Conservation (phyloP, 768 basidiomycete species). For the Boletus patriciae region DNA sequence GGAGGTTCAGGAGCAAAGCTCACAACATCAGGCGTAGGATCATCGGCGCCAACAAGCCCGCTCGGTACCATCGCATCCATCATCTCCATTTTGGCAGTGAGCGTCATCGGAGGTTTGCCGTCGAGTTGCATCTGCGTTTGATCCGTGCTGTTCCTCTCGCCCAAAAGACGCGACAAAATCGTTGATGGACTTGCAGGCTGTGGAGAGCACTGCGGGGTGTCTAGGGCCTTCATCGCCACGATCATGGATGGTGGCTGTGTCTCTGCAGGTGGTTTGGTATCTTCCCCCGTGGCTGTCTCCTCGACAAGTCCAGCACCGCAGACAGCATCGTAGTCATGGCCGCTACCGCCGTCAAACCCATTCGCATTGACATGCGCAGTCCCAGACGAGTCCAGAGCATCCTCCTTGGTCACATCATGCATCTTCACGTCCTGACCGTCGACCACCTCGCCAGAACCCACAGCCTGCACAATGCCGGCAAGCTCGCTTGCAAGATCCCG, state of each 20-base stretch:
- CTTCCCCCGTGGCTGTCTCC: not conserved
- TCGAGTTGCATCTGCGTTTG: conserved; percentile 10
- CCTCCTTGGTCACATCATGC: conserved; percentile 5
- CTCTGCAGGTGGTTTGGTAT: not conserved
- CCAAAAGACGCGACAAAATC: not conserved
- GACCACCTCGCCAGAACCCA: not conserved
- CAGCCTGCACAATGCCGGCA: not conserved
- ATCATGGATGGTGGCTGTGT: not conserved
- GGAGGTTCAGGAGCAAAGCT: conserved; percentile 33
- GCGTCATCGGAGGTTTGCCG: conserved; percentile 5
- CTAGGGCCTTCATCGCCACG: not conserved
- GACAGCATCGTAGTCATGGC: not conserved
- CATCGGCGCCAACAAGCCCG: conserved; percentile 19
- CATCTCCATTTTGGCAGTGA: conserved; percentile 28
- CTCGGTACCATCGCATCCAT: conserved; percentile 23
- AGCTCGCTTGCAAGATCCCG: conserved; percentile 15
- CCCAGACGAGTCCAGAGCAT: not conserved
- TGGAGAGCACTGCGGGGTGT: not conserved
- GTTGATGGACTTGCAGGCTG: not conserved
- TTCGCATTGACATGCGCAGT: not conserved
- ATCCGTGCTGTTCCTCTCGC: conserved; percentile 3
- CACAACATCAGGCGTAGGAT: conserved; percentile 22
- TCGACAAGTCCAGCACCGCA: not conserved
- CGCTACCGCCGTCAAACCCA: not conserved
- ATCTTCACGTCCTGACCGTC: conserved; percentile 13